phyloP scores from a whole-genome alignment of 1,139 yeast species.

The Yamadazyma dushanensis region DNA sequence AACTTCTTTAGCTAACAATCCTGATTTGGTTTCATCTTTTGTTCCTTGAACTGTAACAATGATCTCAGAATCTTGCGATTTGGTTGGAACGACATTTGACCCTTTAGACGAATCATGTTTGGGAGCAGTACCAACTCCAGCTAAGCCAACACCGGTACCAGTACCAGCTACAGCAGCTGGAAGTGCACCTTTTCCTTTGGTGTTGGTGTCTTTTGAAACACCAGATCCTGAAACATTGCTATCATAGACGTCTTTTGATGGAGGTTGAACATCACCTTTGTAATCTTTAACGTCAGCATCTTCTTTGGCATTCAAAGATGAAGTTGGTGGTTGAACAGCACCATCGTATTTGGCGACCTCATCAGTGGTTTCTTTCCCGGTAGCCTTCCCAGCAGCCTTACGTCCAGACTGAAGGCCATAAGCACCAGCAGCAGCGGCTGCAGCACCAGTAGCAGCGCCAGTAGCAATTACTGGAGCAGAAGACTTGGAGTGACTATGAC shows the following conservation, averaged over 20 bases:
- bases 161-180: neutral
- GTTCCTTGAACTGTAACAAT: conserved; percentile 28
- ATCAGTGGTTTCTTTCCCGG: conserved; percentile 3
- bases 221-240: conserved; percentile 4
- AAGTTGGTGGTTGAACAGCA: conserved; percentile 10
- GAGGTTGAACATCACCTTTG: conserved; percentile 12
- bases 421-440: conserved; percentile 12
- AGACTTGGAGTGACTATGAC: neutral
- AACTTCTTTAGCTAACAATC: conserved; percentile 30
- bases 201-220: neutral
- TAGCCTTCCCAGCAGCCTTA: conserved; percentile 10
- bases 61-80: conserved; percentile 14
- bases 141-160: conserved; percentile 10
- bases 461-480: conserved; percentile 9
- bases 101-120: too few species aligned
- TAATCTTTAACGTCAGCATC: conserved; percentile 8
- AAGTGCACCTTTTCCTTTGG: neutral
- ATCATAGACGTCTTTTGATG: conserved; percentile 5
- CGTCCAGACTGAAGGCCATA: conserved; percentile 16
- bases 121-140: conserved; percentile 11
- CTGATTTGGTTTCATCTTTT: conserved; percentile 27
- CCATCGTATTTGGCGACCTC: conserved; percentile 5
- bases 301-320: conserved; percentile 8
- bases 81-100: conserved; percentile 4
- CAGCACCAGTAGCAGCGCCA: conserved; percentile 17